phyloP scores from a whole-genome alignment of 2,329 filamentous ascomycete species.

The Neofusicoccum cordaticola region DNA sequence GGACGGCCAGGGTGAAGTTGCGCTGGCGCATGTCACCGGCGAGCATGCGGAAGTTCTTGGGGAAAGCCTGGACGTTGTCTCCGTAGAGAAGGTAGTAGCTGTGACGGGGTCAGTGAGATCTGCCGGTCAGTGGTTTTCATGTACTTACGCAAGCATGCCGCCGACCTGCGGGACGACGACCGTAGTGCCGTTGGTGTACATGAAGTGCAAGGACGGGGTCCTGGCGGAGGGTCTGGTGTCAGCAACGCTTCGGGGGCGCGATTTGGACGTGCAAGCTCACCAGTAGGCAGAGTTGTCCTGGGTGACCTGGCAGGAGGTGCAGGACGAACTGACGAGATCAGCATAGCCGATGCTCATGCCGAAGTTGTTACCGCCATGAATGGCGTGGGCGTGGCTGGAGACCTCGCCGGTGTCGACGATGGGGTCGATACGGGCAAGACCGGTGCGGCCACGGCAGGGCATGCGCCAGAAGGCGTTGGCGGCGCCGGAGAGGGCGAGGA shows the following conservation, averaged over 20 bases:
- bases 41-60: slow-evolving; percentile 68
- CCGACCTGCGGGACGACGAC: slow-evolving; percentile 62
- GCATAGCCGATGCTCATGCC: slow-evolving; percentile 60
- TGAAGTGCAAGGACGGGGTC: slow-evolving; percentile 67
- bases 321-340: slow-evolving; percentile 60
- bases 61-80: slow-evolving; percentile 69
- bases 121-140: slow-evolving; percentile 7
- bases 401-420: slow-evolving; percentile 60
- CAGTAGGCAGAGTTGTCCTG: slow-evolving; percentile 72
- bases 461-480: slow-evolving; percentile 69
- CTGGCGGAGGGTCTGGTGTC: slow-evolving; percentile 18
- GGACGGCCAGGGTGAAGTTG: slow-evolving; percentile 55
- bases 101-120: slow-evolving; percentile 33
- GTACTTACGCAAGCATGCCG: slow-evolving; percentile 33
- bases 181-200: slow-evolving; percentile 61
- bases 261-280: slow-evolving; percentile 28
- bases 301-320: slow-evolving; percentile 66
- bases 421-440: slow-evolving; percentile 62
- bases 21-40: slow-evolving; percentile 62
- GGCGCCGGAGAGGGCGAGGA: slow-evolving; percentile 33
- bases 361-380: slow-evolving; percentile 68
- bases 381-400: slow-evolving; percentile 62
- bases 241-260: background rate
- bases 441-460: slow-evolving; percentile 62
- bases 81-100: slow-evolving; percentile 78